Base-by-base conservation (phyloP, 495 filamentous ascomycete genomes). In the Penicillium salamii region DNA sequence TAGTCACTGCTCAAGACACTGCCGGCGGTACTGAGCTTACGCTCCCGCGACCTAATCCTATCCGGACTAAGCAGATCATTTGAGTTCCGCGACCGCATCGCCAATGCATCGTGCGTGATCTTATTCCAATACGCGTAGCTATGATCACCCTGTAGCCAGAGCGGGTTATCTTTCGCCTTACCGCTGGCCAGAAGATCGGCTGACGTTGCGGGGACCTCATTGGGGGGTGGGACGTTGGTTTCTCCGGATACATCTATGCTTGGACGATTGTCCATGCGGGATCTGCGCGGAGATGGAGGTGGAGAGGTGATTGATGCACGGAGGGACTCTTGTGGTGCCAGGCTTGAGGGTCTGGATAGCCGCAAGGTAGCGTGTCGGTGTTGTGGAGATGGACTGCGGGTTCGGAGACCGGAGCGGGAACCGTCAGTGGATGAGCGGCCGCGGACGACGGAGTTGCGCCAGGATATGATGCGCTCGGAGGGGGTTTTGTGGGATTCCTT, bases 391-490 rank as follows among this genome's bases (percentile, higher is more conserved):
- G 70, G 67, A 47, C 75, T 84, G 32, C 84, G 77, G 17, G 67
- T 68, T 33, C 64, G 53, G 1, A 66, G 62, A 8, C 66, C 67
- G 13, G 67, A 62, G 43, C 68, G 70, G 33, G 74, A 72, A 18
- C 71, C 68, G n/a, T 82, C 79, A 21, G 77, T 62, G 54, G 76
- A 81, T 28, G 69, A 59, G 23, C 69, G 77, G 43, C 66, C 67
- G 44, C 76, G 81, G 46, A 91, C 78, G 26, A 76, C 71, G 5
- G 85, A 89, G 58, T 92, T 89, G 12, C 92, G 85, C 92, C 92
- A 97, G 43, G 83, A 88, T 31, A 95, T 77, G 47, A 97, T 96
- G n/a, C 89, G 79, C 52, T 97, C 92, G 6, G 85, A 83, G 4
- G 81, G 78, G 1, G 85, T 76, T 53, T 80, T 81, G 55, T 67